Percentiles rank a stretch among this genome's conserved stretches.
These are phyloP conservation scores for Trichoderma sp. DNA, from an alignment of 2,329 filamentous ascomycete genomes.

Conservation along the genomic window DNA sequence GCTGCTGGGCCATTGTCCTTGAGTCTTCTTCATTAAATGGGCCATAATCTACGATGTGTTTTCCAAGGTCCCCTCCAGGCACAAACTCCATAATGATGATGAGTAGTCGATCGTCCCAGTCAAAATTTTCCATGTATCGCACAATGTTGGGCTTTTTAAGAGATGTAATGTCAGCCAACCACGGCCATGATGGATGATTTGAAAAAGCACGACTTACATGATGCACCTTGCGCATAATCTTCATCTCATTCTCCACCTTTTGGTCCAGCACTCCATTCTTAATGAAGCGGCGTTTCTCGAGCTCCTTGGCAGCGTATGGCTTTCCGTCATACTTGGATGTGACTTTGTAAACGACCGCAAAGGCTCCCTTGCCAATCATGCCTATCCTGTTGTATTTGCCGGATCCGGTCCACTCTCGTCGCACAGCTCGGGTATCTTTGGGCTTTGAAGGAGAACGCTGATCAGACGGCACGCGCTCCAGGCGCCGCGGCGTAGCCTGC, in stretches of 20 bases:
- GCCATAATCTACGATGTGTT: slow-evolving; percentile 61
- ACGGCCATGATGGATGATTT: slow-evolving; percentile 22
- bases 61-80: slow-evolving; percentile 76
- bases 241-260: slow-evolving; percentile 95
- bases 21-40: slow-evolving; percentile 65
- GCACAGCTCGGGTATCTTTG: slow-evolving; percentile 32
- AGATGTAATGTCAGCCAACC: background rate
- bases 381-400: slow-evolving; percentile 79
- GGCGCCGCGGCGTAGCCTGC: background rate
- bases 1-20: slow-evolving; percentile 70
- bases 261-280: slow-evolving; percentile 88
- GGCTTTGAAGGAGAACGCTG: slow-evolving; percentile 25
- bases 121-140: slow-evolving; percentile 83
- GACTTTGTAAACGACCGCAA: slow-evolving; percentile 89
- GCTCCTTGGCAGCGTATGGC: slow-evolving; percentile 87
- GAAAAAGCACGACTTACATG: slow-evolving; percentile 61
- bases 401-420: slow-evolving; percentile 77
- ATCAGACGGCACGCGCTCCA: slow-evolving; percentile 8
- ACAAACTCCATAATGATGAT: slow-evolving; percentile 98
- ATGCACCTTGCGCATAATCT: slow-evolving; percentile 81
- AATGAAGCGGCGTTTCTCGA: slow-evolving; percentile 90
- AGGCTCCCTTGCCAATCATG: slow-evolving; percentile 86
- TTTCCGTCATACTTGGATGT: slow-evolving; percentile 81
- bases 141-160: slow-evolving; percentile 74
- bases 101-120: slow-evolving; percentile 76